Conservation (phyloP, 768 basidiomycete species). For the Rhizopogon vinicolor region DNA sequence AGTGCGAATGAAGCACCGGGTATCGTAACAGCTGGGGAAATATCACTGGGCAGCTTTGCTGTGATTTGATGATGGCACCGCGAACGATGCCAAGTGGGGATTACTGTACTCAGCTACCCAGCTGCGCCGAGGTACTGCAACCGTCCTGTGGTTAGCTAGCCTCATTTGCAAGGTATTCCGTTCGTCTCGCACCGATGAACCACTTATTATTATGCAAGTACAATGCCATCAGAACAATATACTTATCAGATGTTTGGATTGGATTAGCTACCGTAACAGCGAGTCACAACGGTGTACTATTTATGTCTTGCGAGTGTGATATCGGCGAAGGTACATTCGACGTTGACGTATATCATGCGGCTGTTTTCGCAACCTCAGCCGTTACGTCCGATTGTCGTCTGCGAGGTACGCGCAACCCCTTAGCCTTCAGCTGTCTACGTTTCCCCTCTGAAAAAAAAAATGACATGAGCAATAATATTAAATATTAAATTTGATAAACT, state of each 20-base stretch:
- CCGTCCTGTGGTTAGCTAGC: neutral
- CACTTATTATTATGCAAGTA: neutral
- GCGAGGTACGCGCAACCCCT: conserved; percentile 63
- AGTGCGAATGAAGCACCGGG: too few species aligned
- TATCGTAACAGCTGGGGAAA: too few species aligned
- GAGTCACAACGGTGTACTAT: neutral
- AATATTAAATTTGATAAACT: conserved; percentile 20
- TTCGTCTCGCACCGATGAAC: neutral
- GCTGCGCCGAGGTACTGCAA: neutral
- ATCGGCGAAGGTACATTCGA: neutral
- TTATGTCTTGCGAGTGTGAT: neutral
- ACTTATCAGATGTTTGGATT: neutral
- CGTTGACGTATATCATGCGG: neutral
- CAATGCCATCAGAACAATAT: neutral
- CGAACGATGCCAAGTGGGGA: too few species aligned
- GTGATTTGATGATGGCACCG: too few species aligned
- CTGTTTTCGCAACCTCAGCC: conserved; percentile 15
- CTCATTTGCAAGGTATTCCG: neutral
- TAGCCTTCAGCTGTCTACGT: conserved; percentile 71
- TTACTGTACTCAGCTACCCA: too few species aligned
- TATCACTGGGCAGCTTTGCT: too few species aligned
- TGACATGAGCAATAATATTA: conserved; percentile 4
- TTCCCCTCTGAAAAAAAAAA: conserved; percentile 51
- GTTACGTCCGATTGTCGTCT: conserved; percentile 33
- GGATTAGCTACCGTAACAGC: neutral